Evolutionary conservation across 495 filamentous ascomycete species (phyloP).

Genomic region (Hypomontagnella submonticulosa): DNA sequence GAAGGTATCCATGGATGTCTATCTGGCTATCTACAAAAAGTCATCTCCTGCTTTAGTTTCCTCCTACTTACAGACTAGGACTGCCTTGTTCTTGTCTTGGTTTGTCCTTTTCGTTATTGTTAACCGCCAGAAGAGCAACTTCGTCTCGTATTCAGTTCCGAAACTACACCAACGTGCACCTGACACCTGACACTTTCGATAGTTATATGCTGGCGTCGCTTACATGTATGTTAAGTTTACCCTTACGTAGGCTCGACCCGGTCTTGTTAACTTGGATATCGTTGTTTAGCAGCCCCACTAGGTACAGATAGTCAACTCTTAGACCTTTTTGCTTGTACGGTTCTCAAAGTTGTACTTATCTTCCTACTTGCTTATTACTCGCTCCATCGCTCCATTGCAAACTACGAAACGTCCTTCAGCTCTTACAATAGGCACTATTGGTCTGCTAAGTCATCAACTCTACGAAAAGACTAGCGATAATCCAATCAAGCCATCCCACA

Average conservation of each 20-base stretch:
- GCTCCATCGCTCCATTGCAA: too few relatives aligned
- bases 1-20: too few relatives aligned
- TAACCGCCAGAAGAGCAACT: conserved; percentile 39
- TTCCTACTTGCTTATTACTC: conserved; percentile 10
- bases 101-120: conserved; percentile 18
- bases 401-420: too few relatives aligned
- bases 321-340: background rate
- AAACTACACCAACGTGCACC: conserved; percentile 37
- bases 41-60: too few relatives aligned
- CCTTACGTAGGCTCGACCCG: conserved; percentile 36
- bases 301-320: conserved; percentile 13
- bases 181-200: conserved; percentile 23
- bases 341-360: conserved; percentile 17
- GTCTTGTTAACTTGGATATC: conserved; percentile 23
- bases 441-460: conserved; percentile 4
- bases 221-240: background rate
- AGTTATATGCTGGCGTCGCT: conserved; percentile 19
- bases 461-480: conserved; percentile 6
- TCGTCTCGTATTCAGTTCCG: conserved; percentile 43
- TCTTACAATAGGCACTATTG: background rate
- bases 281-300: conserved; percentile 21
- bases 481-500: conserved; percentile 27
- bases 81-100: background rate
- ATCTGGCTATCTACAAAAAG: too few relatives aligned
- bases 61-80: background rate